Percentiles rank a stretch among this genome's conserved stretches.
Evolutionary conservation across 148 eudicot species (phyloP).

Genomic region (Spergularia marina): DNA sequence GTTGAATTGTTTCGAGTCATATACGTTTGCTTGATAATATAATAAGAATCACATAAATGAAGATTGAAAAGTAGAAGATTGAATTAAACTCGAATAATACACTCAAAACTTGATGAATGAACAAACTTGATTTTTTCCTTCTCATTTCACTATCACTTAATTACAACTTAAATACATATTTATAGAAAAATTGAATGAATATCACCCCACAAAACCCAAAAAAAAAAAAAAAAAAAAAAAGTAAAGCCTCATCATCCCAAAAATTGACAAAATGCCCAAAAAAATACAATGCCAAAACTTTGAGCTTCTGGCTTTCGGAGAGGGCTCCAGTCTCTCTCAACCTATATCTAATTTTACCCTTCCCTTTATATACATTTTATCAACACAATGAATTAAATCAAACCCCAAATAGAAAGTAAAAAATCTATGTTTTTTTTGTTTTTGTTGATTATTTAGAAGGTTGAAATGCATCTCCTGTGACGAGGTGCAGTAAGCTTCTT

Average conservation of each 20-base stretch:
- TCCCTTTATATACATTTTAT: conserved; percentile 20
- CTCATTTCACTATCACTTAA: conserved; percentile 21
- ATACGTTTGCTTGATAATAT: too few relatives aligned
- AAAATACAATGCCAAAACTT: conserved; percentile 44
- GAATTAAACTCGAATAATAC: background rate
- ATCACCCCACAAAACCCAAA: background rate
- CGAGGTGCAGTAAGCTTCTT: conserved; percentile 61
- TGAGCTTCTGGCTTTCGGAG: conserved; percentile 62
- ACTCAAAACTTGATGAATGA: conserved; percentile 9
- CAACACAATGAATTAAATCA: conserved; percentile 9
- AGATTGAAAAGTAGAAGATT: background rate
- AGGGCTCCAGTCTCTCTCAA: conserved; percentile 49
- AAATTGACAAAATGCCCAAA: conserved; percentile 54
- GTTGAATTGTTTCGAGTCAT: too few relatives aligned
- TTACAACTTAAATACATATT: background rate
- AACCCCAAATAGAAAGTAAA: background rate
- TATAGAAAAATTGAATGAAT: background rate
- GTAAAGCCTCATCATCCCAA: conserved; percentile 67
- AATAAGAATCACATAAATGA: too few relatives aligned
- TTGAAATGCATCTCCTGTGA: conserved; percentile 71
- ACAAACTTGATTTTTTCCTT: background rate
- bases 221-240: background rate
- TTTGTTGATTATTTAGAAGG: conserved; percentile 35
- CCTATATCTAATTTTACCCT: conserved; percentile 22
- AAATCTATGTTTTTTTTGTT: background rate